A percentile compares a stretch with the other conserved stretches of the same genome.
Conservation (phyloP, 2,329 filamentous ascomycete species). For the Thelonectria olida region DNA sequence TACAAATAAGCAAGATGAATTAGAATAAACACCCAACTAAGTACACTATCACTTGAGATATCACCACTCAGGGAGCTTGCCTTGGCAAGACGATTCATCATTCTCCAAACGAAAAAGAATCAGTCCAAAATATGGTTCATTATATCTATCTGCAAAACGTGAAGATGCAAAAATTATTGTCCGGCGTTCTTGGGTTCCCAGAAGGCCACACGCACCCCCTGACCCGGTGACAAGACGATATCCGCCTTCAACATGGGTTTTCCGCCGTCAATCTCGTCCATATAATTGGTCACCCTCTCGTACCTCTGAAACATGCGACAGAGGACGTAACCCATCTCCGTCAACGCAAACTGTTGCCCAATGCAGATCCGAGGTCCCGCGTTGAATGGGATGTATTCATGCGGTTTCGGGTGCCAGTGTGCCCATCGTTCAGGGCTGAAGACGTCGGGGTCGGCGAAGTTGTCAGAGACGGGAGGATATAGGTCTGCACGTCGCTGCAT, state of each 20-base stretch:
- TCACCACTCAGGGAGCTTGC: too few species aligned
- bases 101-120: too few species aligned
- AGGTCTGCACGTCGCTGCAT: conserved; percentile 78
- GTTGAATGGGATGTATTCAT: conserved; percentile 81
- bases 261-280: conserved; percentile 64
- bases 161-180: not conserved
- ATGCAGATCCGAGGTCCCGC: conserved; percentile 79
- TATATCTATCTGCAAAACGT: not conserved
- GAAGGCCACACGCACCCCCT: conserved; percentile 67
- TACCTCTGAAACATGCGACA: conserved; percentile 78
- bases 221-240: conserved; percentile 67
- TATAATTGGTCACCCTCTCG: conserved; percentile 67
- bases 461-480: conserved; percentile 61
- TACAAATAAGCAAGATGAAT: too few species aligned
- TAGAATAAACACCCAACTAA: too few species aligned
- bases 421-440: conserved; percentile 77
- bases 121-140: not conserved
- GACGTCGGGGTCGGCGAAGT: conserved; percentile 55
- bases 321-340: conserved; percentile 78
- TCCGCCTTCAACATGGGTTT: conserved; percentile 64
- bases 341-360: conserved; percentile 83
- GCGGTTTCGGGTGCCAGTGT: conserved; percentile 69
- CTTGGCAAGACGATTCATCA: too few species aligned
- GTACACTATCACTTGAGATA: too few species aligned
- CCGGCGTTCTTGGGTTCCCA: conserved; percentile 52